A percentile compares a stretch with the other conserved stretches of the same genome.
Conservation (phyloP, 164 flowering plant species). For the Cinnamomum micranthum region DNA sequence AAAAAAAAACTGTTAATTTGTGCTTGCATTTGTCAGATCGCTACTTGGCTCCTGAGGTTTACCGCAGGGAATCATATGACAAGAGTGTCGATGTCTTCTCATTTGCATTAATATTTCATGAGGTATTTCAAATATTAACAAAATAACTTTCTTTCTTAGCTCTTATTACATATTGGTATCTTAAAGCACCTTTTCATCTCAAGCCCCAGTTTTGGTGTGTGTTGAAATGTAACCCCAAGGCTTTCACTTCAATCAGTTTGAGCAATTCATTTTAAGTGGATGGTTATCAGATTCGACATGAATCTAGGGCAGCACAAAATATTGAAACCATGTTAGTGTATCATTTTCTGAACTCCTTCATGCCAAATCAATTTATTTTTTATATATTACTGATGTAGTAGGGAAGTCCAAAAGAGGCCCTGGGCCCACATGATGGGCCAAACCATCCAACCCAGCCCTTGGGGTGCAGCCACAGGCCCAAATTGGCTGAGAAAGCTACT, state of each 20-base stretch:
- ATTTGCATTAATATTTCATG: constrained; percentile 54
- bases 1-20: not conserved
- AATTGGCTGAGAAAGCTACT: too few relatives aligned
- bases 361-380: too few relatives aligned
- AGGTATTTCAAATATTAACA: constrained; percentile 21
- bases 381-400: too few relatives aligned
- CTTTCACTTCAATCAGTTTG: not conserved
- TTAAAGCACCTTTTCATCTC: not conserved
- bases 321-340: too few relatives aligned
- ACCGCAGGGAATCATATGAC: constrained; percentile 62
- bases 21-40: constrained; percentile 33
- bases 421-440: too few relatives aligned
- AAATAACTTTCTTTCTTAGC: not conserved
- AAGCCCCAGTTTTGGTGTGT: not conserved
- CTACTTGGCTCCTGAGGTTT: constrained; percentile 70
- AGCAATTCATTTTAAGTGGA: too few relatives aligned
- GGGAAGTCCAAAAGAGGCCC: too few relatives aligned
- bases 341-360: too few relatives aligned
- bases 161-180: not conserved
- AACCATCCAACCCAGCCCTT: too few relatives aligned
- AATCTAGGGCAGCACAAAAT: too few relatives aligned
- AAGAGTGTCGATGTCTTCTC: constrained; percentile 66
- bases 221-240: not conserved
- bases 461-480: too few relatives aligned
- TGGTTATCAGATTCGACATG: too few relatives aligned